Percentiles rank a stretch among this genome's conserved stretches.
phyloP scores from a whole-genome alignment of 2,329 filamentous ascomycete genomes.

The Didymella lethalis region DNA sequence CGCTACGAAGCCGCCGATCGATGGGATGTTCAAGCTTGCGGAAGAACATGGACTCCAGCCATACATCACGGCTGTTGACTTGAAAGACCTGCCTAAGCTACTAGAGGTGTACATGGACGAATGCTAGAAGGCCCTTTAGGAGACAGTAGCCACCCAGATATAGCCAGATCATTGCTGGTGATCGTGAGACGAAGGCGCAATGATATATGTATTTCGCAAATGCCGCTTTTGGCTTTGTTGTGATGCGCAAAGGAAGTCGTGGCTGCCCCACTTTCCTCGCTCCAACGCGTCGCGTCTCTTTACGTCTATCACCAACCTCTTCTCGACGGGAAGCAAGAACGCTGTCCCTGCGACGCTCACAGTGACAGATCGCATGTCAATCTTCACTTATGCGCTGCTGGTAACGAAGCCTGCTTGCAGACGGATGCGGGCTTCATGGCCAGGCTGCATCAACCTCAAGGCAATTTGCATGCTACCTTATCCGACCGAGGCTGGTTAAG shows the following conservation, averaged over 20 bases:
- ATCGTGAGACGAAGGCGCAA: not conserved
- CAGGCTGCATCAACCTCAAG: not conserved
- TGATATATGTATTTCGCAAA: not conserved
- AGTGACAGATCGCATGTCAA: not conserved
- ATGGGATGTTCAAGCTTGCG: not conserved
- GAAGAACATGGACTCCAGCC: not conserved
- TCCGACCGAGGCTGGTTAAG: not conserved
- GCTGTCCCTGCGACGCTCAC: not conserved
- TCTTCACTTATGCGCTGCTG: not conserved
- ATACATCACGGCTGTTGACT: not conserved
- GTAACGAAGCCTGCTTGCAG: not conserved
- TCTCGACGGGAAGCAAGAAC: not conserved
- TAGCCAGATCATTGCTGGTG: not conserved
- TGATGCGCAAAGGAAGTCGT: not conserved
- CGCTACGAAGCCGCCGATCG: not conserved
- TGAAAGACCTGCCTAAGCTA: not conserved
- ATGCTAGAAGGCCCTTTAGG: not conserved
- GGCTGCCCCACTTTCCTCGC: constrained; percentile 3
- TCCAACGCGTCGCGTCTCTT: constrained; percentile 1
- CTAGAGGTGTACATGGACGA: constrained; percentile 4
- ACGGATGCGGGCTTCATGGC: not conserved
- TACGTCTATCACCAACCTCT: not conserved
- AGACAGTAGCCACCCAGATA: not conserved
- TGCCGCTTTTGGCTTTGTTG: not conserved
- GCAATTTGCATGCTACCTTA: not conserved